Conservation (phyloP, 192 early-diverging fungal genomes). For the Coemansia sp. region DNA sequence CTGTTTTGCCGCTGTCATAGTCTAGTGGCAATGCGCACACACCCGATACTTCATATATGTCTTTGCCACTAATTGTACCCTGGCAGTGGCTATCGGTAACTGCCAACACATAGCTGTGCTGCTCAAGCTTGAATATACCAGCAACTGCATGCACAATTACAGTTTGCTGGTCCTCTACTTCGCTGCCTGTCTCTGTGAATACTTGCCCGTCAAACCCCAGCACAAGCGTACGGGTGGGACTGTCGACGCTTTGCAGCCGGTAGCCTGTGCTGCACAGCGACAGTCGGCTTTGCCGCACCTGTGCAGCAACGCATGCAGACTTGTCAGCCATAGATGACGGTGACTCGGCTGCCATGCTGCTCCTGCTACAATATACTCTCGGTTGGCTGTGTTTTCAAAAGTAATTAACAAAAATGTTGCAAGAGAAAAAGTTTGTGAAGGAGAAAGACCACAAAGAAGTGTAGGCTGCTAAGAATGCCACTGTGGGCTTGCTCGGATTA, state of each 20-base stretch:
- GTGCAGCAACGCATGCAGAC: background rate
- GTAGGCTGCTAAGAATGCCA: background rate
- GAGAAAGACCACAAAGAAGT: background rate
- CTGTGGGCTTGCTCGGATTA: background rate
- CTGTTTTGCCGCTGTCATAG: conserved; percentile 15
- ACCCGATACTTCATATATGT: conserved; percentile 25
- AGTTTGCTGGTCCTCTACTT: background rate
- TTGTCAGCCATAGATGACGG: background rate
- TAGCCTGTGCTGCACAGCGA: conserved; percentile 30
- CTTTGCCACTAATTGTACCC: conserved; percentile 26
- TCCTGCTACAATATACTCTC: too few relatives aligned
- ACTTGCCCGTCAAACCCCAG: conserved; percentile 14
- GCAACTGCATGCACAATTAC: conserved; percentile 28
- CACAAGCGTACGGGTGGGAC: conserved; percentile 18
- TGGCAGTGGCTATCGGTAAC: conserved; percentile 28
- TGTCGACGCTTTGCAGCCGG: conserved; percentile 34
- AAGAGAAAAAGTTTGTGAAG: background rate
- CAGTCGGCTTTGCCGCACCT: conserved; percentile 17
- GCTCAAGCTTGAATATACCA: conserved; percentile 38
- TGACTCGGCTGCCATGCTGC: background rate
- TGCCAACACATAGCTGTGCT: conserved; percentile 35
- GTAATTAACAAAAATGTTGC: conserved; percentile 1
- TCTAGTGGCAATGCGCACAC: conserved; percentile 39
- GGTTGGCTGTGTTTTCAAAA: background rate
- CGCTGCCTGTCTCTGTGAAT: background rate